Base-by-base conservation (phyloP, 345 rosid genomes). In the Eucalyptus melliodora region DNA sequence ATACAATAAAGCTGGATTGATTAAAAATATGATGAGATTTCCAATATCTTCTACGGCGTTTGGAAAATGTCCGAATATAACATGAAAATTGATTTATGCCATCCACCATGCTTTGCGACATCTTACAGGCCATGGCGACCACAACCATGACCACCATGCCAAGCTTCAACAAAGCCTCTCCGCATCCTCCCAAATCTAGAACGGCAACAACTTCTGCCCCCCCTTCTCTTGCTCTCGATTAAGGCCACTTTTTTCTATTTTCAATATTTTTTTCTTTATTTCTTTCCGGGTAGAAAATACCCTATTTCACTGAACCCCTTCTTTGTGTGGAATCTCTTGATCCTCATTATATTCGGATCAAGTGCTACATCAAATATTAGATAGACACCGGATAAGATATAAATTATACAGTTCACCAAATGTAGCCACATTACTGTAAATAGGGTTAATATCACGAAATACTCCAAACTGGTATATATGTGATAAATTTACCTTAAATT, bases 381-480 rank as follows among this genome's bases (percentile, higher is more conserved):
- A 15, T 67, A 67, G 37, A n/a, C 11, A 16, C 11, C 0, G 0
- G 3, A 8, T 9, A 67, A 15, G 37, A 67, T 67, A 14, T 67
- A 8, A n/a, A 16, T n/a, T 65, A n/a, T 62, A 6, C 9, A 0
- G 0, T 67, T 16, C 40, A 67, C 5, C 1, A n/a, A 8, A 65
- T 7, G 40, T 15, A n/a, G 6, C 0, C 77, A 16, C 16, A 67
- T 53, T 53, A 53, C 0, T 53, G 1, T 19, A 53, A 0, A 19
- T 17, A 0, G 4, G 1, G 0, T 53, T 19, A 53, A 53, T 53
- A 7, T 0, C 4, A 51, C 0, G 0, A 51, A 51, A 16, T 0
- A 51, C 1, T 51, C 2, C 0, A 51, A 16, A 51, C 4, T 1
- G 0, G 0, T 1, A 51, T 0, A 3, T 6, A 3, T 15, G 2